phyloP scores from a whole-genome alignment of 306 rosid genomes.

The Styphnolobium japonicum region DNA sequence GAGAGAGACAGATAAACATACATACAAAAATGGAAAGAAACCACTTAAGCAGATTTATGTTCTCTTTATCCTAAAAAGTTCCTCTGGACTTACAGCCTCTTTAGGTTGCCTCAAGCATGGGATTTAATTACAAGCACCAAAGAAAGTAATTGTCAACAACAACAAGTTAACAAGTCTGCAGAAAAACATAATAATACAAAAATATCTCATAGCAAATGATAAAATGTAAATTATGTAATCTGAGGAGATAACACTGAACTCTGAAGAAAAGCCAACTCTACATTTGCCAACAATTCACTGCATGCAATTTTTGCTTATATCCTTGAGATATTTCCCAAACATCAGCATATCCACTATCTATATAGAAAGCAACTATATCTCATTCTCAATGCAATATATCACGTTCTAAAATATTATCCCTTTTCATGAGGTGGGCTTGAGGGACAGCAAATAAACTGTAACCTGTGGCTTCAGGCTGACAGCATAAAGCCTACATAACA shows the following conservation, averaged over 20 bases:
- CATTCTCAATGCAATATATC: not conserved
- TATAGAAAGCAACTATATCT: not conserved
- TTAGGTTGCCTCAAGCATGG: not conserved
- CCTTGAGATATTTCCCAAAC: constrained; percentile 2
- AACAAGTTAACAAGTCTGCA: constrained; percentile 3
- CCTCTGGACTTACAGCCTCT: not conserved
- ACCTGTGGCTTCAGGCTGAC: not conserved
- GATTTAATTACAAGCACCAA: not conserved
- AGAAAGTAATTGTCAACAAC: not conserved
- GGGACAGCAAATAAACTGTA: not conserved
- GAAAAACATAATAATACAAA: not conserved
- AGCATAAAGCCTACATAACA: not conserved
- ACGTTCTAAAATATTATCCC: not conserved
- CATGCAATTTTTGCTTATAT: not conserved
- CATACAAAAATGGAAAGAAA: not conserved
- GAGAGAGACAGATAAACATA: not conserved
- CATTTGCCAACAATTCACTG: not conserved
- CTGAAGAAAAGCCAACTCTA: constrained; percentile 6
- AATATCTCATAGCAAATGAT: constrained; percentile 2
- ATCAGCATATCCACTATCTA: not conserved
- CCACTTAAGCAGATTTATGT: constrained; percentile 14
- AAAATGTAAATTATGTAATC: constrained; percentile 3
- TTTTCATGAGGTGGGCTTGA: not conserved
- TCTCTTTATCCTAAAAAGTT: not conserved
- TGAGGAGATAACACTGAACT: not conserved